These are phyloP conservation scores for Emmonsiellopsis sp. DNA, from an alignment of 2,329 filamentous ascomycete genomes.

Conservation along the genomic window DNA sequence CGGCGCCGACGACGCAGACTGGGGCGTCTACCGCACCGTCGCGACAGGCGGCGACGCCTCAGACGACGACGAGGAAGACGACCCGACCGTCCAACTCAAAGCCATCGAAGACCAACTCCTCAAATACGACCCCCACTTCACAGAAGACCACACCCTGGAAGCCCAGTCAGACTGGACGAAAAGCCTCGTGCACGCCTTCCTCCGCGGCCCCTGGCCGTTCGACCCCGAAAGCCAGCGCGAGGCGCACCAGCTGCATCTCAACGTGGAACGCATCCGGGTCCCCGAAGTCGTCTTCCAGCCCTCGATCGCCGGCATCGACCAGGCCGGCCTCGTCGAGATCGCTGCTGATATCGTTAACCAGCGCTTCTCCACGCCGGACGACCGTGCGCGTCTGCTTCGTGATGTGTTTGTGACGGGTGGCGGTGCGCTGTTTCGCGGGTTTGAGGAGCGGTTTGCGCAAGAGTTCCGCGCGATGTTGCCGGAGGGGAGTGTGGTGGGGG, in stretches of 20 bases:
- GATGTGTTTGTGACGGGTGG: conserved; percentile 96
- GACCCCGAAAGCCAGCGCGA: conserved; percentile 71
- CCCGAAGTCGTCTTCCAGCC: conserved; percentile 92
- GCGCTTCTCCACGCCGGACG: conserved; percentile 52
- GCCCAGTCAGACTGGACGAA: conserved; percentile 95
- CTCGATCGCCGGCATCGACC: conserved; percentile 82
- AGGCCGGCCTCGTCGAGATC: conserved; percentile 88
- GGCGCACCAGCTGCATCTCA: conserved; percentile 83
- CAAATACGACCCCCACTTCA: conserved; percentile 77
- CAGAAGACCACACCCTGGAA: conserved; percentile 82
- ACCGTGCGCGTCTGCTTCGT: conserved; percentile 62
- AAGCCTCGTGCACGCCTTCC: conserved; percentile 79
- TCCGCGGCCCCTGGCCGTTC: conserved; percentile 78
- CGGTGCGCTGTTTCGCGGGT: conserved; percentile 74
- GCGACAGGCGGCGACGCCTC: conserved; percentile 68
- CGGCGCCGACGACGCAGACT: conserved; percentile 93
- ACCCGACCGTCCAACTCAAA: conserved; percentile 65
- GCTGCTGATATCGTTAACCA: conserved; percentile 81
- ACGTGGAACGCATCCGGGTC: conserved; percentile 90
- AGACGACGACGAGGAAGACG: conserved; percentile 83
- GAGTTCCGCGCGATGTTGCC: conserved; percentile 68
- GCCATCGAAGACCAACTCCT: conserved; percentile 76
- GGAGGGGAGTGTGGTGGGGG: conserved; percentile 54
- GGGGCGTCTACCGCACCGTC: conserved; percentile 92
- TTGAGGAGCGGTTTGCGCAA: conserved; percentile 68